These are phyloP conservation scores for Wallacemonas sp. DNA, from an alignment of 208 protist genomes.

Conservation along the genomic window DNA sequence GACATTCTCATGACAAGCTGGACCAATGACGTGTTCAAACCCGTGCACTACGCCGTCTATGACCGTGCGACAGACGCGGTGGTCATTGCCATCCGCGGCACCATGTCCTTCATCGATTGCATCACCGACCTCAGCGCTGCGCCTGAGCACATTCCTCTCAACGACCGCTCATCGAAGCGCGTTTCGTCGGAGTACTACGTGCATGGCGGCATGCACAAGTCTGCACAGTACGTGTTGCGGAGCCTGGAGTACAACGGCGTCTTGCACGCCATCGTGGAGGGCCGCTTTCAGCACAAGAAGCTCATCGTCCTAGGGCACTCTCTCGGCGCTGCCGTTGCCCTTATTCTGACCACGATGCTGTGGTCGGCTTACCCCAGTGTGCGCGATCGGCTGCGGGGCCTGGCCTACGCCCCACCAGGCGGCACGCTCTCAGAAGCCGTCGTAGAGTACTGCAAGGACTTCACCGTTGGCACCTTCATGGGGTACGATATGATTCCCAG, in stretches of 20 bases:
- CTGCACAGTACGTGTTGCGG: conserved; percentile 58
- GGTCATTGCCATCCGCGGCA: conserved; percentile 84
- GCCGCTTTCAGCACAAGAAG: conserved; percentile 33
- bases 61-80: conserved; percentile 55
- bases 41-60: conserved; percentile 79
- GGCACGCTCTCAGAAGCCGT: conserved; percentile 65
- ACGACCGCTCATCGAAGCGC: conserved; percentile 17
- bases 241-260: conserved; percentile 63
- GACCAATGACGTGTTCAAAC: conserved; percentile 64
- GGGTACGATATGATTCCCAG: conserved; percentile 86
- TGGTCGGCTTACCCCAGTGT: conserved; percentile 44
- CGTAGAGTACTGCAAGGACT: conserved; percentile 64
- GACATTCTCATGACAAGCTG: conserved; percentile 75
- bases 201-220: conserved; percentile 77
- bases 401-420: conserved; percentile 84
- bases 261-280: conserved; percentile 41
- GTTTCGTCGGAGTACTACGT: conserved; percentile 66
- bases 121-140: conserved; percentile 75
- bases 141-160: conserved; percentile 40
- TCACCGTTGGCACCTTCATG: conserved; percentile 63
- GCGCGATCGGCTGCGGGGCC: conserved; percentile 58
- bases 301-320: conserved; percentile 86
- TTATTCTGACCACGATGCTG: conserved; percentile 70
- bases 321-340: conserved; percentile 77
- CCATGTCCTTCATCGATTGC: conserved; percentile 84